phyloP scores from a whole-genome alignment of 805 yeast species.

The Saccharomycopsis javanensis region DNA sequence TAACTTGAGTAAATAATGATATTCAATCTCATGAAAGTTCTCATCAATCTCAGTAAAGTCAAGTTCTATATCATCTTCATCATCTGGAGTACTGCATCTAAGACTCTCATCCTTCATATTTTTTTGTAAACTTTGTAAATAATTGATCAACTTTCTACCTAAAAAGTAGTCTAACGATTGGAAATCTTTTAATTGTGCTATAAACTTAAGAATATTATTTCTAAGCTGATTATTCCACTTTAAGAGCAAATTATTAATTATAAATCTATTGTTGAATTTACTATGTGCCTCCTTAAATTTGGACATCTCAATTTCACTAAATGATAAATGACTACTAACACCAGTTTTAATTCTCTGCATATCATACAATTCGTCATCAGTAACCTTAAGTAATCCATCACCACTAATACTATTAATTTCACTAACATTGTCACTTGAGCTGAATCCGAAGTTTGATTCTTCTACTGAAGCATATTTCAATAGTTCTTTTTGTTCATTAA shows the following conservation, averaged over 20 bases:
- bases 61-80: conserved; percentile 32
- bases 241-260: conserved; percentile 44
- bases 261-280: conserved; percentile 46
- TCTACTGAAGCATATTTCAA: conserved; percentile 14
- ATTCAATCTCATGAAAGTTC: conserved; percentile 34
- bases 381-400: not conserved
- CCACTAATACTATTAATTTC: not conserved
- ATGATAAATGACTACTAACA: conserved; percentile 16
- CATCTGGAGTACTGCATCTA: not conserved
- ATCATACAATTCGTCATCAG: not conserved
- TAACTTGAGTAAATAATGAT: conserved; percentile 44
- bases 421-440: not conserved
- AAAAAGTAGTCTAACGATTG: conserved; percentile 35
- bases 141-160: conserved; percentile 40
- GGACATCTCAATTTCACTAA: conserved; percentile 3
- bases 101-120: not conserved
- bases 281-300: conserved; percentile 1
- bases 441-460: conserved; percentile 3
- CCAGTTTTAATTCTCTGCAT: not conserved
- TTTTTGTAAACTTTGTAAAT: conserved; percentile 31
- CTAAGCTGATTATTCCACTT: conserved; percentile 45
- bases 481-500: conserved; percentile 24
- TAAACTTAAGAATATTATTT: conserved; percentile 39
- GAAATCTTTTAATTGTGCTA: conserved; percentile 34
- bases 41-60: conserved; percentile 35